A percentile compares a stretch with the other conserved stretches of the same genome.
These are phyloP conservation scores for Diplocarpon mali DNA, from an alignment of 2,329 filamentous ascomycete genomes.

Conservation along the genomic window DNA sequence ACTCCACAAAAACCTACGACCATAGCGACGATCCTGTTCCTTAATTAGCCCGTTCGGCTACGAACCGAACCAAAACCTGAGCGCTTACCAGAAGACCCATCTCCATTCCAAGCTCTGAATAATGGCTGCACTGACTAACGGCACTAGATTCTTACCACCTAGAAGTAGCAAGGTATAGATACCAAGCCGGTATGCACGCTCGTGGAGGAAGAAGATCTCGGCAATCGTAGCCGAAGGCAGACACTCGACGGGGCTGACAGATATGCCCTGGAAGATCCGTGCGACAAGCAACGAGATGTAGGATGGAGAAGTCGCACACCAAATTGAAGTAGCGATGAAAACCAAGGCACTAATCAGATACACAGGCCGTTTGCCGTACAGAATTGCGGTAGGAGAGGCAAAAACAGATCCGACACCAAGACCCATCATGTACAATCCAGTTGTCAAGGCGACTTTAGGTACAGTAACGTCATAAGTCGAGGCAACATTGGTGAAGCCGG, in stretches of 20 bases:
- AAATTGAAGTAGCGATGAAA: conserved; percentile 68
- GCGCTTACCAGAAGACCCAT: conserved; percentile 72
- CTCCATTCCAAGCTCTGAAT: conserved; percentile 73
- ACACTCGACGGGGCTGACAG: conserved; percentile 84
- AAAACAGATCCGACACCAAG: conserved; percentile 76
- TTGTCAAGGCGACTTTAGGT: conserved; percentile 71
- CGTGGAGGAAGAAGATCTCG: conserved; percentile 93
- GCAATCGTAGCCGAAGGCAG: conserved; percentile 88
- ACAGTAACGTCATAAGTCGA: conserved; percentile 53
- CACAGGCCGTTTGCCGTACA: conserved; percentile 83
- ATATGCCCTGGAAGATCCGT: conserved; percentile 76
- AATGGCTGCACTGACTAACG: conserved; percentile 74
- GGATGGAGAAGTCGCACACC: conserved; percentile 76
- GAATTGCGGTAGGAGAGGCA: conserved; percentile 79
- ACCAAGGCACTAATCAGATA: conserved; percentile 69
- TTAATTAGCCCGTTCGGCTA: conserved; percentile 16
- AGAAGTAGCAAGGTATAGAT: conserved; percentile 86
- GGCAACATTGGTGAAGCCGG: conserved; percentile 77
- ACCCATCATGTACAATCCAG: conserved; percentile 89
- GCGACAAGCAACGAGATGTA: conserved; percentile 72
- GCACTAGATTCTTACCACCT: conserved; percentile 84
- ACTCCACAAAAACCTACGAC: conserved; percentile 59
- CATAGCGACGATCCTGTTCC: conserved; percentile 64
- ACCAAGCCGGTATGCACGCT: conserved; percentile 83
- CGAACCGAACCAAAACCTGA: neutral